Evolutionary conservation across 148 eudicot genomes (phyloP).

Genomic region (Vaccinium macrocarpon): DNA sequence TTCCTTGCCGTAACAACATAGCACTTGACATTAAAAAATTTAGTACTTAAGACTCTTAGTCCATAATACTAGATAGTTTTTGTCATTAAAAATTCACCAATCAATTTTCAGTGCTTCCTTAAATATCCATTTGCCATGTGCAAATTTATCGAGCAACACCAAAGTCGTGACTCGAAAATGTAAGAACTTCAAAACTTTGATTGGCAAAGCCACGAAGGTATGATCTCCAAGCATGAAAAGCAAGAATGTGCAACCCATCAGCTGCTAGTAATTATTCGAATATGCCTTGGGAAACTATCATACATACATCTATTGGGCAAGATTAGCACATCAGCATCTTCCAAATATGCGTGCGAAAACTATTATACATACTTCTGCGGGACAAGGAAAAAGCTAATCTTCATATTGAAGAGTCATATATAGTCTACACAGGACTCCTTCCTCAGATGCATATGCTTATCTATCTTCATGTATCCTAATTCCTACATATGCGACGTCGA

Average conservation of each 20-base stretch:
- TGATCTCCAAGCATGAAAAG: slow-evolving; percentile 5
- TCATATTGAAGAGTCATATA: background rate
- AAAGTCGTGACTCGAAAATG: background rate
- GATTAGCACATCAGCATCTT: background rate
- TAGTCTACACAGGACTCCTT: background rate
- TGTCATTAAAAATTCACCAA: background rate
- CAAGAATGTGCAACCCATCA: background rate
- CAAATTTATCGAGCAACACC: background rate
- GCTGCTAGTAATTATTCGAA: background rate
- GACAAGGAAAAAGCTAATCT: background rate
- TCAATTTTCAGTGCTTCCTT: background rate
- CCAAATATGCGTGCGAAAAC: background rate
- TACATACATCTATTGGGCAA: background rate
- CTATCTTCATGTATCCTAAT: background rate
- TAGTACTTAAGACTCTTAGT: background rate
- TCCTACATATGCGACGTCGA: background rate
- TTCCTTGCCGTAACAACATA: background rate
- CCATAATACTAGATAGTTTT: background rate
- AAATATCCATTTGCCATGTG: background rate
- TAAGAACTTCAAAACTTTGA: background rate
- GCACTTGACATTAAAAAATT: background rate
- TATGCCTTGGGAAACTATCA: background rate
- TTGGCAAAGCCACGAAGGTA: background rate
- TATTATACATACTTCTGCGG: background rate
- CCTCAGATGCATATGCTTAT: background rate